Evolutionary conservation across 2,329 filamentous ascomycete genomes (phyloP), one percentile per base, ranked within the genome.

Genomic region (Canariomyces notabilis): DNA sequence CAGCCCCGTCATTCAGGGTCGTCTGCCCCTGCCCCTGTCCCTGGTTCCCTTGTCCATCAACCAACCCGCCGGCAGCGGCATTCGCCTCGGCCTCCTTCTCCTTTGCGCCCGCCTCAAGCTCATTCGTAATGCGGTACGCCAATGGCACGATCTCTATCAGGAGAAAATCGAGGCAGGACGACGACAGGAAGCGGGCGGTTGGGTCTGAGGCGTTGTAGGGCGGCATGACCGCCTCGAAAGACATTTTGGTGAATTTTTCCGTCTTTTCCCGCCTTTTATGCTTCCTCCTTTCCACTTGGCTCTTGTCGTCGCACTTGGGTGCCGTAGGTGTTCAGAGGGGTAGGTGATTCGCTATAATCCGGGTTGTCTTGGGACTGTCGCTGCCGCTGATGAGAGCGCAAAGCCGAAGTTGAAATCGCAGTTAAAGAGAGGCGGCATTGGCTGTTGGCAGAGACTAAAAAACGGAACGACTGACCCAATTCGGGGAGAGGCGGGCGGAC

Each of bases 141-240:
- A 97, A 85, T 32, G 93, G 93, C 14, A 98, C 93, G 45, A 98
- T 80, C 72, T 98, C 93, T 64, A 97, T 97, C 58, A 98, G 80
- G 46, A 98, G 80, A 58, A 98, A 85, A 68, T 98, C 93, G 59
- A 98, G 82, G 64, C 87, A 89, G 38, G 91, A 93, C 47, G 85
- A 81, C 70, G 80, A 85, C 59, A 96, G 76, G 69, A 90, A 87
- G 50, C 82, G 80, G 48, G 86, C 85, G 49, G 75, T 75, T 31
- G 87, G 85, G 67, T 95, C 89, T 55, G 77, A 77, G 57, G 82
- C 73, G 66, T 83, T 85, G 72, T 80, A 84, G 12, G 82, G 80
- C 2, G 83, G 82, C 60, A 82, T 72, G 37, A 83, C 76, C 36
- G 80, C 69, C 55, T 89, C 85, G 70, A 88, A 85, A 43, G 86